Conservation (phyloP, 495 filamentous ascomycete genomes). For the Aspergillus indologenus region DNA sequence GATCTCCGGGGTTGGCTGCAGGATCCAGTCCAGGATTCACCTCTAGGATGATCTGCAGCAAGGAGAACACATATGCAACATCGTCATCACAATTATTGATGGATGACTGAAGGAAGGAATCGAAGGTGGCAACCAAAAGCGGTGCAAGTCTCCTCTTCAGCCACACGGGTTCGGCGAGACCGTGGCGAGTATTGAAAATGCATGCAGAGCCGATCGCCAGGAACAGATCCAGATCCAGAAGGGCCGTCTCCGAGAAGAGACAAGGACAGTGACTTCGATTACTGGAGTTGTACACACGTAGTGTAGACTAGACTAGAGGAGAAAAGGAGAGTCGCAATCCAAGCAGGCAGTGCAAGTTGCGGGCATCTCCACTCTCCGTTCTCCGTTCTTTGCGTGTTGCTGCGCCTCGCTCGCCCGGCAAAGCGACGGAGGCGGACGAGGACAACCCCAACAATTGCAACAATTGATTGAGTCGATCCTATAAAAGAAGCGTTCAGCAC, state of each 20-base stretch:
- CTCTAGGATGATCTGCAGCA: not conserved
- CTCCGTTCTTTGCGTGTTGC: not conserved
- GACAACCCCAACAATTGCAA: not conserved
- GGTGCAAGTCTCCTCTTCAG: conserved; percentile 2
- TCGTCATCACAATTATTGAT: not conserved
- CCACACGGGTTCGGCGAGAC: not conserved
- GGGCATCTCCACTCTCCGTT: not conserved
- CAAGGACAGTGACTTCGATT: not conserved
- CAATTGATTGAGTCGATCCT: not conserved
- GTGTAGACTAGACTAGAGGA: not conserved
- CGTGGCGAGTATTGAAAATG: conserved; percentile 7
- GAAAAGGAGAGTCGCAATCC: not conserved
- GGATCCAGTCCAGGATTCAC: not conserved
- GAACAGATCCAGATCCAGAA: not conserved
- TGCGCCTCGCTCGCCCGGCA: conserved; percentile 3
- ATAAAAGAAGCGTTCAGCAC: not conserved
- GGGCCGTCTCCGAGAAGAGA: not conserved
- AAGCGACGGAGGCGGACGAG: not conserved
- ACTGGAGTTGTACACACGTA: too few relatives aligned
- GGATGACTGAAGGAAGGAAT: not conserved
- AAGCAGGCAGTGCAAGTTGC: conserved; percentile 2
- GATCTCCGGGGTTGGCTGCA: not conserved
- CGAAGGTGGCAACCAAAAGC: not conserved
- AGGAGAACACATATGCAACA: not conserved
- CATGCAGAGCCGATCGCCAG: conserved; percentile 7